These are phyloP conservation scores for Plectosphaerella cucumerina DNA, from an alignment of 2,329 filamentous ascomycete genomes.

Conservation along the genomic window DNA sequence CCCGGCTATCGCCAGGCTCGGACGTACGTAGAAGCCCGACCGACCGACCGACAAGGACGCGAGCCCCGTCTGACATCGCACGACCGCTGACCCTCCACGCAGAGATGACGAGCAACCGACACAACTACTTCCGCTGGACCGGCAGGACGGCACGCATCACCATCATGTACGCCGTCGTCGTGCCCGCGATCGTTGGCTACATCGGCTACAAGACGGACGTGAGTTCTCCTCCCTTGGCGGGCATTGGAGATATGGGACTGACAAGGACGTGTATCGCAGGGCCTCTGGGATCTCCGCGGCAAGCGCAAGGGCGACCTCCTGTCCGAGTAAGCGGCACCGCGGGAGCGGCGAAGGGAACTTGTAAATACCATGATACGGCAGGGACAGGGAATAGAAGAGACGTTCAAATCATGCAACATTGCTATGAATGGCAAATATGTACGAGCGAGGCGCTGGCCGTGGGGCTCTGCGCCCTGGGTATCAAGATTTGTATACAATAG, in stretches of 20 bases:
- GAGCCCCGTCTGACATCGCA: background rate
- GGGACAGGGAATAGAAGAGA: slow-evolving; percentile 2
- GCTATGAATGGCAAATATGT: too few relatives aligned
- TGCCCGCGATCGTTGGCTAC: slow-evolving; percentile 68
- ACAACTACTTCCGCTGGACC: slow-evolving; percentile 96
- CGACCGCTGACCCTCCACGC: slow-evolving; percentile 17
- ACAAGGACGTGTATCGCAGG: slow-evolving; percentile 46
- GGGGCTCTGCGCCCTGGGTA: background rate
- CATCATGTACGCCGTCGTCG: slow-evolving; percentile 68
- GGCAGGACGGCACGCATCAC: slow-evolving; percentile 74
- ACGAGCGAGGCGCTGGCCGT: too few relatives aligned
- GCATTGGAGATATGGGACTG: slow-evolving; percentile 8
- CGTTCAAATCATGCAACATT: background rate
- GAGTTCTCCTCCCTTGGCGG: slow-evolving; percentile 35
- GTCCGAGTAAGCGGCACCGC: slow-evolving; percentile 53
- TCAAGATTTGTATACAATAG: background rate
- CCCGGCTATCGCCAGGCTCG: slow-evolving; percentile 42
- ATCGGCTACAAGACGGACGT: slow-evolving; percentile 82
- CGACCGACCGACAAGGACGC: background rate
- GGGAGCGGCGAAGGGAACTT: slow-evolving; percentile 14
- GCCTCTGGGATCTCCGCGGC: slow-evolving; percentile 77
- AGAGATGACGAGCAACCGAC: slow-evolving; percentile 82
- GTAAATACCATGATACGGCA: slow-evolving; percentile 34
- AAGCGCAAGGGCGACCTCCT: slow-evolving; percentile 88
- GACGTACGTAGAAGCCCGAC: slow-evolving; percentile 29